phyloP scores from a whole-genome alignment of 768 basidiomycete species.

The Symmetrospora coprosmae region DNA sequence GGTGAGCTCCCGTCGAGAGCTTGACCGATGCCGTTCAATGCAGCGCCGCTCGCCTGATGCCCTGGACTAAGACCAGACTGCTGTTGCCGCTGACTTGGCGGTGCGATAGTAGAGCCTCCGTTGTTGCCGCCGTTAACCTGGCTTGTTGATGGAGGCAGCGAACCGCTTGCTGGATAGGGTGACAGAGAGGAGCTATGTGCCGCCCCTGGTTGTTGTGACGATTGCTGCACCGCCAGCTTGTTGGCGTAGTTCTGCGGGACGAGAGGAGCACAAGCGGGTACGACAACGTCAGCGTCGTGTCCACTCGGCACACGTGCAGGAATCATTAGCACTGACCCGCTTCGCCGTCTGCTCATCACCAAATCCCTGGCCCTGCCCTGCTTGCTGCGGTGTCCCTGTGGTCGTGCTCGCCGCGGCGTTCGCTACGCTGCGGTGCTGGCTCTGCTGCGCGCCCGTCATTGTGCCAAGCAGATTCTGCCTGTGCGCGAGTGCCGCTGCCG shows the following conservation, averaged over 20 bases:
- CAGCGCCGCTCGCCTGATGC: no score
- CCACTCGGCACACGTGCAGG: not conserved
- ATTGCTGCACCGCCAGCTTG: slow-evolving; percentile 9
- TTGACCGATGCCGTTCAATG: not conserved
- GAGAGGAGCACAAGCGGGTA: not conserved
- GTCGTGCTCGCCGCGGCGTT: slow-evolving; percentile 19
- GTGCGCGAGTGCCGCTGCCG: slow-evolving; percentile 21
- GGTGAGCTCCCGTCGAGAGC: not conserved
- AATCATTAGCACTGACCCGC: slow-evolving; percentile 9
- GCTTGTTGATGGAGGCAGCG: no score
- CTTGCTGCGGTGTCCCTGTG: not conserved
- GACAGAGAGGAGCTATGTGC: not conserved
- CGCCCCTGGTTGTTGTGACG: not conserved
- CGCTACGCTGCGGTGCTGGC: not conserved
- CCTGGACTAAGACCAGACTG: no score
- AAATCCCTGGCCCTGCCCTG: not conserved
- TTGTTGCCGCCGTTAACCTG: not conserved
- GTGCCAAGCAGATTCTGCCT: slow-evolving; percentile 19
- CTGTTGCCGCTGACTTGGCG: no score
- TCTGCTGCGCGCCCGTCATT: slow-evolving; percentile 14
- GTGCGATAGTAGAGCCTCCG: not conserved
- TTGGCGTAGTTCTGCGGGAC: slow-evolving; percentile 25
- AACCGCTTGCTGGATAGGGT: slow-evolving; percentile 9
- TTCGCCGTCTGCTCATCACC: slow-evolving; percentile 13
- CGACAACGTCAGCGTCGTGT: not conserved